A percentile compares a stretch with the other conserved stretches of the same genome.
Evolutionary conservation across 1,284 basidiomycete species (phyloP).

Genomic region (Rhodotorula sp.): DNA sequence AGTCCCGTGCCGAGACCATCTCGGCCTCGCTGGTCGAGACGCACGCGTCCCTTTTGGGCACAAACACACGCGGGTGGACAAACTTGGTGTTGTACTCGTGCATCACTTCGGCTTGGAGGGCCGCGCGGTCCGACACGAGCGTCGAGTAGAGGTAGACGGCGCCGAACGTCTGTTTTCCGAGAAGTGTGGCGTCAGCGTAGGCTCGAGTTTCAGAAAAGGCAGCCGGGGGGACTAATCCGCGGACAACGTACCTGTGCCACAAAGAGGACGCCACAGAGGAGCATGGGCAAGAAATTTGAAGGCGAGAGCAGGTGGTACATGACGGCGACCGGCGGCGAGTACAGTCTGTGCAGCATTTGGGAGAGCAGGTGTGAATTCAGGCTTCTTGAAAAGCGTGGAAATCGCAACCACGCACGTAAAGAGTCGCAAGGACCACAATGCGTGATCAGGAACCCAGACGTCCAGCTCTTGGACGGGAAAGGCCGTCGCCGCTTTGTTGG

Average conservation of each 20-base stretch:
- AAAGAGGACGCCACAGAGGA: conserved; percentile 24
- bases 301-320: conserved; percentile 40
- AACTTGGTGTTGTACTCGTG: conserved; percentile 79
- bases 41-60: conserved; percentile 26
- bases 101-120: conserved; percentile 76
- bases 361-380: too few relatives aligned
- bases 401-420: conserved; percentile 29
- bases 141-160: conserved; percentile 71
- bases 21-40: conserved; percentile 34
- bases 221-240: too few relatives aligned
- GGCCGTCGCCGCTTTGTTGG: conserved; percentile 10
- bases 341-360: conserved; percentile 17
- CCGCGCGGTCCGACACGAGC: conserved; percentile 67
- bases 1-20: conserved; percentile 12
- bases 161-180: conserved; percentile 23
- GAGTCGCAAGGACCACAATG: conserved; percentile 36
- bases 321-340: conserved; percentile 41
- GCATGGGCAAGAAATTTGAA: conserved; percentile 24
- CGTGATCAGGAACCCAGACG: conserved; percentile 42
- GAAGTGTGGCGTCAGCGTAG: too few relatives aligned
- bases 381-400: neutral
- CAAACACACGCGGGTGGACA: conserved; percentile 71
- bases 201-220: too few relatives aligned
- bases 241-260: conserved; percentile 18
- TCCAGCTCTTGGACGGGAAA: conserved; percentile 40